These are phyloP conservation scores for Roridomyces roridus DNA, from an alignment of 768 basidiomycete species.

Conservation along the genomic window DNA sequence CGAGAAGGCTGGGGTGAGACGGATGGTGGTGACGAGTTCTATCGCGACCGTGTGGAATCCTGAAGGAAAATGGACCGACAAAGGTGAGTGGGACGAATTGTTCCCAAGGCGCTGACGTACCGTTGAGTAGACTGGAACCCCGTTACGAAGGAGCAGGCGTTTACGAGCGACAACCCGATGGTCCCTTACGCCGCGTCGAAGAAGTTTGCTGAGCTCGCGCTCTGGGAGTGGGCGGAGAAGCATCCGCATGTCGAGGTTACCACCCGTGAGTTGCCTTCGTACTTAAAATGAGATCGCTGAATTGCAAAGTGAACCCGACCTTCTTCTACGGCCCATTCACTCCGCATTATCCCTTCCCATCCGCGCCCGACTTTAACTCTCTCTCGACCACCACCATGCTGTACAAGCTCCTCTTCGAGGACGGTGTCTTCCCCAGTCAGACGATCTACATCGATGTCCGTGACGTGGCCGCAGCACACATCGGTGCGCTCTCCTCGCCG, in stretches of 20 bases:
- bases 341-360: slow-evolving; percentile 30
- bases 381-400: slow-evolving; percentile 31
- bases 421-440: slow-evolving; percentile 27
- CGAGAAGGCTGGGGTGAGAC: slow-evolving; percentile 41
- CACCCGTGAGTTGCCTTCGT: slow-evolving; percentile 33
- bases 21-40: slow-evolving; percentile 47
- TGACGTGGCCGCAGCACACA: slow-evolving; percentile 18
- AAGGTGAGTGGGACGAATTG: too few relatives aligned
- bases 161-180: slow-evolving; percentile 19
- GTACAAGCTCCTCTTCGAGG: slow-evolving; percentile 31
- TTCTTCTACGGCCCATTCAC: slow-evolving; percentile 46
- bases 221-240: slow-evolving; percentile 48
- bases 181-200: slow-evolving; percentile 45
- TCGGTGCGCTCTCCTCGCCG: slow-evolving; percentile 6
- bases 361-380: slow-evolving; percentile 20
- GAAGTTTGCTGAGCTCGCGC: slow-evolving; percentile 43
- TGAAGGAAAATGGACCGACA: slow-evolving; percentile 29
- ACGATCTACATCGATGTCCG: slow-evolving; percentile 30
- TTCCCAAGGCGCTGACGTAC: too few relatives aligned
- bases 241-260: slow-evolving; percentile 47
- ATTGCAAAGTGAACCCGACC: too few relatives aligned
- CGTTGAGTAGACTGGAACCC: slow-evolving; percentile 49
- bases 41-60: slow-evolving; percentile 37
- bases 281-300: too few relatives aligned
- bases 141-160: slow-evolving; percentile 35